Percentiles rank a stretch among this genome's conserved stretches.
phyloP scores from a whole-genome alignment of 257 asterid species.

The Datura wrightii region DNA sequence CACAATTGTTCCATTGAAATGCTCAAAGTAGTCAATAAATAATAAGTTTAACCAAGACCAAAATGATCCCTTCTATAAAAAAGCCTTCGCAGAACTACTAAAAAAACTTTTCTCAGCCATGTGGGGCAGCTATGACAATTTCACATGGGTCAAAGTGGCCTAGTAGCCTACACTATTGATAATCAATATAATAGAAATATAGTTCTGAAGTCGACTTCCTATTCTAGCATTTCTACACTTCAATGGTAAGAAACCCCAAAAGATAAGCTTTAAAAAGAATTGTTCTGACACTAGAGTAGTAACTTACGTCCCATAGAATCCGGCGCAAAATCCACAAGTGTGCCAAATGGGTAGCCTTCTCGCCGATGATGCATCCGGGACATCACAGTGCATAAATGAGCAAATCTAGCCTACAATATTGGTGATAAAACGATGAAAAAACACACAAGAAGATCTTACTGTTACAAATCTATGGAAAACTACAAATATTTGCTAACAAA shows the following conservation, averaged over 20 bases:
- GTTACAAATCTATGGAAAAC: background rate
- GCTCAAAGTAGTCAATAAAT: background rate
- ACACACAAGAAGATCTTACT: background rate
- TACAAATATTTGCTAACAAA: background rate
- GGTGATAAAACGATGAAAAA: slow-evolving; percentile 13
- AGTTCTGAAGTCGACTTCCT: background rate
- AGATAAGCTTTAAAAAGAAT: background rate
- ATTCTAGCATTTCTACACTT: background rate
- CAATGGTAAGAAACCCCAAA: background rate
- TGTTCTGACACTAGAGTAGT: background rate
- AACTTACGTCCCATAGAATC: slow-evolving; percentile 81
- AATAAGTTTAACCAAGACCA: slow-evolving; percentile 12
- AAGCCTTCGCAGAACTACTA: background rate
- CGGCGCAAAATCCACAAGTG: slow-evolving; percentile 94
- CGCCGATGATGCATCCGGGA: slow-evolving; percentile 96
- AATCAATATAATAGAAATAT: background rate
- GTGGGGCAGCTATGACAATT: background rate
- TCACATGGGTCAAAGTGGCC: background rate
- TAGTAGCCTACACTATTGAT: background rate
- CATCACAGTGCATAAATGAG: slow-evolving; percentile 96
- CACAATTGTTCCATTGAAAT: background rate
- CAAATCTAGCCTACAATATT: slow-evolving; percentile 87
- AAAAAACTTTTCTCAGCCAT: background rate
- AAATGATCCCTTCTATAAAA: background rate
- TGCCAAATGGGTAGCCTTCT: slow-evolving; percentile 98